Base-by-base conservation (phyloP, 345 rosid species). In the Xanthoceras sorbifolium region DNA sequence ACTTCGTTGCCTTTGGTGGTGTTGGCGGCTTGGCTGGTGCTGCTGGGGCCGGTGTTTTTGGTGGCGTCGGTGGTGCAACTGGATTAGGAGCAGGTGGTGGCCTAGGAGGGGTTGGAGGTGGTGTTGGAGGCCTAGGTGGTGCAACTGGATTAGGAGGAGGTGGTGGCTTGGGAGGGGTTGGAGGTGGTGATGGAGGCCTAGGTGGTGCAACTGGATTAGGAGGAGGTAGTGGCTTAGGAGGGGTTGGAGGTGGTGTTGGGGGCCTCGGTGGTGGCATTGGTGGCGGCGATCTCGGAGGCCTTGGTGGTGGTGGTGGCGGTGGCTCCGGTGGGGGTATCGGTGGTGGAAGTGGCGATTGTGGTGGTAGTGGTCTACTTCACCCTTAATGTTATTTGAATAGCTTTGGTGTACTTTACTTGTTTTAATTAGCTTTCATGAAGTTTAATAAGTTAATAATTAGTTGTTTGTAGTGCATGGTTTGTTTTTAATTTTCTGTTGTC, bases 11-110 rank as follows among this genome's bases (percentile, higher is more conserved):
- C 11, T 89, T 67, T n/a, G 88, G 76, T 78, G 91, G 92, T 0
- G 77, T 89, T 28, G 92, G 90, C 40, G 92, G 90, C 74, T 76
- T 80, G 46, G 88, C 71, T 40, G 79, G 79, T 23, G 75, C 8
- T 40, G 84, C 75, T n/a, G 38, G 55, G 8, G 78, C 69, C 0
- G 85, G 81, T 17, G 74, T 29, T 4, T 66, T 73, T 57, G 85
- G 83, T 7, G 72, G 84, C 17, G 63, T 80, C 18, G 79, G 69
- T 0, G 86, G 84, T 22, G 83, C 73, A 0, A 75, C 71, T 0
- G 85, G 89, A 36, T 74, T 82, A 36, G 67, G 76, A 1, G 85
- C 81, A 9, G 72, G 32, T 2, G 64, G 52, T 0, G 65, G 46
- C 29, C 2, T 70, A 17, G 63, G 46, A 9, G 74, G 64, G 14